Base-by-base conservation (phyloP, 2,329 filamentous ascomycete genomes). In the Cladosporium colombiae region DNA sequence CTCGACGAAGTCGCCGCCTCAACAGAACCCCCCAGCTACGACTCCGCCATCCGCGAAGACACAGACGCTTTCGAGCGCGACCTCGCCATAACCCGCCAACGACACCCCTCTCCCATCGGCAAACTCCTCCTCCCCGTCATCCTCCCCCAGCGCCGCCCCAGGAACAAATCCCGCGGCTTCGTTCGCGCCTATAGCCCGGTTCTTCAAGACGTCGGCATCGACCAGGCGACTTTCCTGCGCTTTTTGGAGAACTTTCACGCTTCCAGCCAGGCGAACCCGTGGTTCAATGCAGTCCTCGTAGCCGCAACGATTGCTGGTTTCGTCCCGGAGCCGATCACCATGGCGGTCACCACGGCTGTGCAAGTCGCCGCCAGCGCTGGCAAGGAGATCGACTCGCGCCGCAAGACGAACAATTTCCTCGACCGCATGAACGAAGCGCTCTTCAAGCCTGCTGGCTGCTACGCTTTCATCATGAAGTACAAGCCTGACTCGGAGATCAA, bases 381-480 rank as follows among this genome's bases (percentile, higher is more conserved):
- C 0, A 78, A 80, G 63, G 79, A 82, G 60, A 73, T 78, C 11
- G 78, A 78, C 60, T 56, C 61, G 1, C 69, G 72, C 21, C 74
- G 77, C 69, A 76, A 79, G 50, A 80, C 82, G 0, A 88, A 87
- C 69, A 76, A 72, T 0, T 88, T 86, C 71, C 79, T 89, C 18
- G 81, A 87, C 68, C 75, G 78, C 40, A 80, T 86, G 70, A 89
- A 88, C 70, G 78, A 81, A 10, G 78, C 83, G 3, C 81, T 86
- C 66, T 89, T 89, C 73, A 80, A 79, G 56, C 86, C 86, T 0
- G 81, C 80, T 1, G 86, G 86, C 0, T 78, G 88, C 0, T 85
- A 82, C 74, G 82, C 80, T 66, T 76, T 85, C 23, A 78, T 89
- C 44, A 81, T 88, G 58, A 74, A 72, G 46, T 76, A 75, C 67